Evolutionary conservation across 371 early-diverging fungal genomes (phyloP).

Genomic region (Haplosporangium sp.): DNA sequence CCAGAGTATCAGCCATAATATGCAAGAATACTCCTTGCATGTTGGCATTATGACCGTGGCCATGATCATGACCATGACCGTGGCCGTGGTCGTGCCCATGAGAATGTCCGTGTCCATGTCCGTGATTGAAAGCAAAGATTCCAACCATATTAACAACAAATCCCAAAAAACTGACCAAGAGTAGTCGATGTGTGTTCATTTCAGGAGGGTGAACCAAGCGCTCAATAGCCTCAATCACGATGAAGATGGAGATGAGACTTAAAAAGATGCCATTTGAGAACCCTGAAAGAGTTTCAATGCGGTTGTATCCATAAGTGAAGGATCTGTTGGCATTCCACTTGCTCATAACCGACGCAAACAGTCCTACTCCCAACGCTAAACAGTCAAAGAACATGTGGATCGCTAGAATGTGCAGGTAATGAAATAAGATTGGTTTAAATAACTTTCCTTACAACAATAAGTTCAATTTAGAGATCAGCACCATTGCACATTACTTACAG

Average conservation of each 20-base stretch:
- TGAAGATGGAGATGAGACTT: constrained; percentile 87
- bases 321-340: constrained; percentile 87
- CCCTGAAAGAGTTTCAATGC: constrained; percentile 92
- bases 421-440: background rate
- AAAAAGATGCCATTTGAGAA: constrained; percentile 93
- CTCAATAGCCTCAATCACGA: constrained; percentile 91
- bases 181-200: constrained; percentile 86
- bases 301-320: constrained; percentile 88
- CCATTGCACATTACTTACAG: constrained; percentile 61
- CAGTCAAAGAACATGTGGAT: constrained; percentile 99
- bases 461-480: background rate
- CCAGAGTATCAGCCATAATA: constrained; percentile 95
- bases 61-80: constrained; percentile 67
- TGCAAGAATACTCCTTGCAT: constrained; percentile 96
- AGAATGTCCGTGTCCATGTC: constrained; percentile 73
- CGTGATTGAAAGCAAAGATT: constrained; percentile 92
- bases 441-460: background rate
- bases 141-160: constrained; percentile 93
- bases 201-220: constrained; percentile 88
- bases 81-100: constrained; percentile 62
- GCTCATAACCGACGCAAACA: constrained; percentile 90
- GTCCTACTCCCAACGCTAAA: constrained; percentile 87
- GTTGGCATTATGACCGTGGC: constrained; percentile 71
- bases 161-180: constrained; percentile 91
- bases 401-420: constrained; percentile 59